Evolutionary conservation across 2,329 filamentous ascomycete species (phyloP).

Genomic region (Xylaria sp.): DNA sequence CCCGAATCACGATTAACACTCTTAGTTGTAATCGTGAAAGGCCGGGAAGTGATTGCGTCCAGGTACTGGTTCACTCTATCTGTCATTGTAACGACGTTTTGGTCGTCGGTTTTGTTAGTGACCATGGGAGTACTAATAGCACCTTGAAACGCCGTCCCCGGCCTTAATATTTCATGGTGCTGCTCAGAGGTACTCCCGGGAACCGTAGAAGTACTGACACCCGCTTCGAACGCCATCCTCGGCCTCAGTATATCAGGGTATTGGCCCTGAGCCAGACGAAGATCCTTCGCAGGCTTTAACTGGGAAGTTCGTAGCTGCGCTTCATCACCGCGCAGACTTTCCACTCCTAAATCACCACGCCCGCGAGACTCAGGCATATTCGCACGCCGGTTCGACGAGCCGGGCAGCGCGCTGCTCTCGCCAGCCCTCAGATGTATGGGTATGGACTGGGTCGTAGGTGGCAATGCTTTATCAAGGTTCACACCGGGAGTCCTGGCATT

Average conservation of each 20-base stretch:
- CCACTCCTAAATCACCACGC: no score
- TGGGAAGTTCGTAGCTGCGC: constrained; percentile 4
- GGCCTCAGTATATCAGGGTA: background rate
- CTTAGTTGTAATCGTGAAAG: background rate
- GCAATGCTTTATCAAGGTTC: constrained; percentile 16
- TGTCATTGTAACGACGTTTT: background rate
- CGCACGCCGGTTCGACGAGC: no score
- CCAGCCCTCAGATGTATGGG: no score
- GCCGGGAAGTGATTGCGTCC: background rate
- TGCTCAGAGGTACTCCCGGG: no score
- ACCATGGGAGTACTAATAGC: background rate
- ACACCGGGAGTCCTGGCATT: constrained; percentile 17
- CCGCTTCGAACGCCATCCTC: background rate
- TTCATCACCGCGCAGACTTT: no score
- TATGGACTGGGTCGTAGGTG: constrained; percentile 14
- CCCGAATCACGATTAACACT: background rate
- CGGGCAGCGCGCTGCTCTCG: background rate
- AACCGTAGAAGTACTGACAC: background rate
- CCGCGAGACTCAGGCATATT: no score
- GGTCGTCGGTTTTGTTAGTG: background rate
- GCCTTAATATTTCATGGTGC: background rate
- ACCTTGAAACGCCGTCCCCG: background rate
- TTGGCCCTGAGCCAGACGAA: constrained; percentile 1
- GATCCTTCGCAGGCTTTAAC: constrained; percentile 6
- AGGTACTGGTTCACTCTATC: background rate